A percentile compares a stretch with the other conserved stretches of the same genome.
Evolutionary conservation across 2,329 filamentous ascomycete genomes (phyloP).

Genomic region (Onygenales sp.): DNA sequence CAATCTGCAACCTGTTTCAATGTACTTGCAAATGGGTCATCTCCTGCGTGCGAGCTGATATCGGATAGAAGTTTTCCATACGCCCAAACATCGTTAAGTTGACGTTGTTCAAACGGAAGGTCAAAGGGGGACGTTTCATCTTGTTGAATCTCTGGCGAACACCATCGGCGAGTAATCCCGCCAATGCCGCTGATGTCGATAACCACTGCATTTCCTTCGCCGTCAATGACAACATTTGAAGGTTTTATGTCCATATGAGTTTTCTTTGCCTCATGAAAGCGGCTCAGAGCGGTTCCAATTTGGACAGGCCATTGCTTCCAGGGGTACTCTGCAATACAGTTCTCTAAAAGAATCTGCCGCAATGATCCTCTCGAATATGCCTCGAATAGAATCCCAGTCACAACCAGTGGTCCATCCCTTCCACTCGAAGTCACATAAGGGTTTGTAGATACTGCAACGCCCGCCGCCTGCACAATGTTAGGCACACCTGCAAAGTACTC

Average conservation of each 20-base stretch:
- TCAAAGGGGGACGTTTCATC: conserved; percentile 12
- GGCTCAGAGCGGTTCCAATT: conserved; percentile 10
- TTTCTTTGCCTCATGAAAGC: conserved; percentile 9
- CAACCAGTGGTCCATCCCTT: conserved; percentile 7
- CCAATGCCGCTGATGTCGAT: conserved; percentile 18
- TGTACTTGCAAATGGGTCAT: no score
- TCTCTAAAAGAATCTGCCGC: conserved; percentile 7
- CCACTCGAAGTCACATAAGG: conserved; percentile 10
- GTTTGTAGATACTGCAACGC: conserved; percentile 11
- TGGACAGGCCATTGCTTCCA: conserved; percentile 14
- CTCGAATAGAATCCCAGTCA: conserved; percentile 14
- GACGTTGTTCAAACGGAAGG: conserved; percentile 13
- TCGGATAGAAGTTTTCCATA: conserved; percentile 7
- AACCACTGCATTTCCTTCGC: conserved; percentile 11
- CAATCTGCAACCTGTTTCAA: no score
- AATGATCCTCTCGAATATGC: conserved; percentile 12
- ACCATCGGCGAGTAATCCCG: conserved; percentile 13
- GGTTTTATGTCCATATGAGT: conserved; percentile 15
- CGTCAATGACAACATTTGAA: conserved; percentile 14
- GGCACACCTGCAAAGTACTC: conserved; percentile 9
- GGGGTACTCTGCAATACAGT: conserved; percentile 5
- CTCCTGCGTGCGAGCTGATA: no score
- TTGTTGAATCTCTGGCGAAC: conserved; percentile 14
- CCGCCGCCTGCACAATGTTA: conserved; percentile 13
- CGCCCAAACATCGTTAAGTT: conserved; percentile 14